phyloP scores from a whole-genome alignment of 2,329 filamentous ascomycete genomes.

The Cercospora sp. region DNA sequence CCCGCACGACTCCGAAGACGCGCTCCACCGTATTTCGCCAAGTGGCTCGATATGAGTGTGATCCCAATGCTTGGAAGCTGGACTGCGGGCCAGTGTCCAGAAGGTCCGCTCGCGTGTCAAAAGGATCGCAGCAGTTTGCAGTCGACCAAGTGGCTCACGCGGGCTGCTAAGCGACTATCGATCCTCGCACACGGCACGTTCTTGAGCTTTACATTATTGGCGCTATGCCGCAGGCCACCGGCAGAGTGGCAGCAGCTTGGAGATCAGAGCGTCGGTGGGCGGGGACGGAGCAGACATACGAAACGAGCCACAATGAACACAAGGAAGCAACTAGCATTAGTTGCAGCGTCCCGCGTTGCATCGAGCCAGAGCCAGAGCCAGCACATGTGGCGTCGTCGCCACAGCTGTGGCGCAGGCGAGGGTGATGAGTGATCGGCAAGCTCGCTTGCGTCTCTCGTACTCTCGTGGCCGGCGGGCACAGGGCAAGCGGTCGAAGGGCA shows the following conservation, averaged over 20 bases:
- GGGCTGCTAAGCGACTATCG: not conserved
- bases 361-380: not conserved
- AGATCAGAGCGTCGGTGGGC: constrained; percentile 3
- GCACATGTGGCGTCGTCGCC: not conserved
- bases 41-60: not conserved
- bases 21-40: not conserved
- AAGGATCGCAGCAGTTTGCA: constrained; percentile 9
- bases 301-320: constrained; percentile 26
- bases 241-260: not conserved
- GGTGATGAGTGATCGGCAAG: not conserved
- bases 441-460: not conserved
- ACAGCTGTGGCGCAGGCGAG: constrained; percentile 5
- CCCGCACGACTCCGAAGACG: constrained; percentile 7
- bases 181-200: not conserved
- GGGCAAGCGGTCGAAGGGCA: not conserved
- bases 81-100: not conserved
- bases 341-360: not conserved
- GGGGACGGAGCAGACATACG: constrained; percentile 24
- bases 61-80: not conserved
- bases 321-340: not conserved
- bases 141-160: not conserved
- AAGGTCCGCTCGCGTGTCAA: constrained; percentile 4
- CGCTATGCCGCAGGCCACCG: not conserved
- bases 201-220: not conserved
- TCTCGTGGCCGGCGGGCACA: not conserved